Evolutionary conservation across 2,329 filamentous ascomycete genomes (phyloP), one percentile per base, ranked within the genome.

Genomic region (Nemania bipapillata): DNA sequence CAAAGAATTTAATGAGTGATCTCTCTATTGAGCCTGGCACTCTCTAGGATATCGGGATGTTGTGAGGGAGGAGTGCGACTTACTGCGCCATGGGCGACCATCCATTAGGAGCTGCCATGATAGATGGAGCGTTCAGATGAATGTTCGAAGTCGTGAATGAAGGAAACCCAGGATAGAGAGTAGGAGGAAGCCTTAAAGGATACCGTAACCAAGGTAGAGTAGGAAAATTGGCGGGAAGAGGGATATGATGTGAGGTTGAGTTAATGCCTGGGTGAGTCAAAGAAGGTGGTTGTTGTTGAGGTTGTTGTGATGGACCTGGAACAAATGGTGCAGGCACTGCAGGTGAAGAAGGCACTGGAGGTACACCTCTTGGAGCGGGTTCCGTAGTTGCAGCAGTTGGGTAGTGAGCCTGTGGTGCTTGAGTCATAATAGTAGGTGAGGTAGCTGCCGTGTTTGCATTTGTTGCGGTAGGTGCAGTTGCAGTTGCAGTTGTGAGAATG

Each of bases 61-160:
- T 17, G 2, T 15, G 35, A 53, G 30, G 4, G 11, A 22, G 17
- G 11, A 52, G 4, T 5, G 28, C 20, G 32, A 61, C 67, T 66
- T 69, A 69, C 67, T 63, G 67, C 37, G 53, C 37, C 53, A 63
- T 20, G 2, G 35, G n/a, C 20, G 54, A 30, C 17, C 30, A 61
- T 57, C 15, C 45, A 4, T 15, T 7, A 9, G 7, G 42, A 30
- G 58, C 20, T 47, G 53, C 53, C 58, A 63, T 62, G n/a, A 4
- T 17, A 5, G 17, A 17, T 9, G 32, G 24, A n/a, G 35, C 22
- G 28, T 28, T 9, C 20, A 9, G 32, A 12, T 20, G 1, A 24
- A 9, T 2, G 17, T 24, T 32, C 1, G 42, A 15, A 28, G 2
- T 20, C 37, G 24, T 26, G 57, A 40, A 30, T 12, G 42, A 9